Percentiles rank a stretch among this genome's conserved stretches.
phyloP scores from a whole-genome alignment of 23 red algal species.

The Gracilaria gracilis region DNA sequence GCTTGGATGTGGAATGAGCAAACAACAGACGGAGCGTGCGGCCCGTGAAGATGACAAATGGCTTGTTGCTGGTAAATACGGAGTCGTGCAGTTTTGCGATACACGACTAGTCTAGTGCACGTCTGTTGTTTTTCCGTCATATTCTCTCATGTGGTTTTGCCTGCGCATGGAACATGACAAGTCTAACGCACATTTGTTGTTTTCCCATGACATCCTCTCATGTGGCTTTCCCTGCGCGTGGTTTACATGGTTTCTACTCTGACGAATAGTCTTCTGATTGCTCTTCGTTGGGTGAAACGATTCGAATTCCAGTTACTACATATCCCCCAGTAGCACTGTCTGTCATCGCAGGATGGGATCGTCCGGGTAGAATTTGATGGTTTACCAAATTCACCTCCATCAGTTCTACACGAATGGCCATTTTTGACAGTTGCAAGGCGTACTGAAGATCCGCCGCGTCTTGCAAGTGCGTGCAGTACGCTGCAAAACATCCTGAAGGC shows the following conservation, averaged over 20 bases:
- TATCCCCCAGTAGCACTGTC: constrained; percentile 77
- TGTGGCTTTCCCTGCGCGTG: too few relatives aligned
- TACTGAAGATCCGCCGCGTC: constrained; percentile 65
- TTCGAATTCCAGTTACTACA: constrained; percentile 53
- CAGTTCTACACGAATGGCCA: constrained; percentile 60
- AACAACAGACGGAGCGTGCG: constrained; percentile 17
- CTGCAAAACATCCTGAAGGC: constrained; percentile 65
- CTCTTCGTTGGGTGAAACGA: constrained; percentile 32
- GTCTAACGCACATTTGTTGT: not conserved
- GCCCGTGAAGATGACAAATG: constrained; percentile 74
- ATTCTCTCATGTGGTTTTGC: not conserved
- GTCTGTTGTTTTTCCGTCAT: not conserved
- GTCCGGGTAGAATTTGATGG: constrained; percentile 77
- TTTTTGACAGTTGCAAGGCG: constrained; percentile 59
- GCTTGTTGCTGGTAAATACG: constrained; percentile 93
- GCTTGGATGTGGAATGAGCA: constrained; percentile 81
- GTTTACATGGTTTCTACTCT: constrained; percentile 5
- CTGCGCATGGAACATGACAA: not conserved
- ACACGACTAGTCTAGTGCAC: not conserved
- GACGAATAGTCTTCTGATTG: not conserved
- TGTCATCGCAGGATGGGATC: constrained; percentile 78
- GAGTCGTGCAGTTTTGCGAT: constrained; percentile 87
- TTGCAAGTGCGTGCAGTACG: constrained; percentile 74
- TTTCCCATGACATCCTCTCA: not conserved
- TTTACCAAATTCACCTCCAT: constrained; percentile 62